phyloP scores from a whole-genome alignment of 2,329 filamentous ascomycete genomes.

The Fusarium praegraminearum region DNA sequence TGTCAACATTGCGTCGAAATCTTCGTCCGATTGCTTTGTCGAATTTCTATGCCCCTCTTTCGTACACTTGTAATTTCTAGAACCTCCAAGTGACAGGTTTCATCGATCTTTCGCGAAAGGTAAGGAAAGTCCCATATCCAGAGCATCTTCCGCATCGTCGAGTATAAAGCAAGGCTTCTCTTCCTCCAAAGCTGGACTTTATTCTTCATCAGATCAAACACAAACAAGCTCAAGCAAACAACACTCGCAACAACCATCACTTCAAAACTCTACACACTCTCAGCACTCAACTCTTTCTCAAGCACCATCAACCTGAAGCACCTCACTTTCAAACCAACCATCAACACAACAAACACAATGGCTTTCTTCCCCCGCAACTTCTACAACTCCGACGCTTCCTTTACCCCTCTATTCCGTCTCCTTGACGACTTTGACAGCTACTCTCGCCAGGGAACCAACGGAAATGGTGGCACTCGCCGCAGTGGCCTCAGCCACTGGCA shows the following conservation, averaged over 20 bases:
- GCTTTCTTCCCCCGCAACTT: conserved; percentile 69
- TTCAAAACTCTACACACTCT: conserved; percentile 39
- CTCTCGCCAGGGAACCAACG: conserved; percentile 53
- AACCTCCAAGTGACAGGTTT: conserved; percentile 37
- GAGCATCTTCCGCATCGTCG: conserved; percentile 13
- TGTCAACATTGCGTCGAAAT: conserved; percentile 15
- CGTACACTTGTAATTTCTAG: conserved; percentile 42
- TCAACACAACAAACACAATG: conserved; percentile 60
- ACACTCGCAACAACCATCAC: conserved; percentile 10
- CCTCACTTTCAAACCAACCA: conserved; percentile 39
- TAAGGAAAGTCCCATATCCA: conserved; percentile 29
- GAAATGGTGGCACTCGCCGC: conserved; percentile 42
- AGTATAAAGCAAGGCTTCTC: conserved; percentile 50
- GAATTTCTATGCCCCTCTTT: conserved; percentile 14
- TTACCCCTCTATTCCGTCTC: conserved; percentile 72
- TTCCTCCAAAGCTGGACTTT: conserved; percentile 23
- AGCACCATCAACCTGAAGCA: conserved; percentile 47
- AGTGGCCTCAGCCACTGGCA: conserved; percentile 68
- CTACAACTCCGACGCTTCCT: conserved; percentile 63
- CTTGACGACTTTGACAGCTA: conserved; percentile 73
- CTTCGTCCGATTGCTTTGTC: conserved; percentile 25
- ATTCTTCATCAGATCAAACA: conserved; percentile 48
- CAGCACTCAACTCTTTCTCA: conserved; percentile 41
- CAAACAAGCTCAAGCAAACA: conserved; percentile 41
- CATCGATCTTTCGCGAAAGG: conserved; percentile 36